Conservation (phyloP, 441 rosid genomes). For the Adansonia gregorii region DNA sequence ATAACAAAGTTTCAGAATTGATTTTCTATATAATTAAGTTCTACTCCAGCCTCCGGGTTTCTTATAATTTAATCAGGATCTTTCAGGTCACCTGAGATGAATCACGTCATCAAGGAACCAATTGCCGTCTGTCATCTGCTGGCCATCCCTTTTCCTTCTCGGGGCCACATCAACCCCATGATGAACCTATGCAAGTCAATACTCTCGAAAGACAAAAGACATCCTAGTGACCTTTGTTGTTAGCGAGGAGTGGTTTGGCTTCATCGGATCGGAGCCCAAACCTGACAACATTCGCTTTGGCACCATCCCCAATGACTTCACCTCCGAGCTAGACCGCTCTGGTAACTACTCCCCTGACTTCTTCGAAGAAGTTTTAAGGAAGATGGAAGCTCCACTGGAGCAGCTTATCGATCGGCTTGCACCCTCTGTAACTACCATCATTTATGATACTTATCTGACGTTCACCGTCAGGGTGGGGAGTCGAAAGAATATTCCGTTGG, state of each 20-base stretch:
- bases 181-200: constrained; percentile 32
- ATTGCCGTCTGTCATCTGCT: background rate
- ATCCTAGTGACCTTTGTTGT: constrained; percentile 26
- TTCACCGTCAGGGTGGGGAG: constrained; percentile 28
- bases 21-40: background rate
- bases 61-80: background rate
- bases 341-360: constrained; percentile 31
- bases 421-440: constrained; percentile 23
- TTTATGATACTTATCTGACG: constrained; percentile 31
- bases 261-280: constrained; percentile 16
- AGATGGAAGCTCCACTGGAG: constrained; percentile 33
- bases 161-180: constrained; percentile 26
- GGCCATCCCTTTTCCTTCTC: background rate
- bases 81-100: background rate
- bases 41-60: background rate
- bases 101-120: background rate
- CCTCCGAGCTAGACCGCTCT: constrained; percentile 20
- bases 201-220: constrained; percentile 19
- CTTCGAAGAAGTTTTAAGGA: constrained; percentile 33
- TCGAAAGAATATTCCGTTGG: constrained; percentile 49
- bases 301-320: background rate
- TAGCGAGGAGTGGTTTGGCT: constrained; percentile 26
- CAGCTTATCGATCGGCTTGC: constrained; percentile 30
- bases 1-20: background rate
- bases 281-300: constrained; percentile 18